phyloP scores from a whole-genome alignment of 805 yeast species.

The Saccharomycopsis synnaedendra region DNA sequence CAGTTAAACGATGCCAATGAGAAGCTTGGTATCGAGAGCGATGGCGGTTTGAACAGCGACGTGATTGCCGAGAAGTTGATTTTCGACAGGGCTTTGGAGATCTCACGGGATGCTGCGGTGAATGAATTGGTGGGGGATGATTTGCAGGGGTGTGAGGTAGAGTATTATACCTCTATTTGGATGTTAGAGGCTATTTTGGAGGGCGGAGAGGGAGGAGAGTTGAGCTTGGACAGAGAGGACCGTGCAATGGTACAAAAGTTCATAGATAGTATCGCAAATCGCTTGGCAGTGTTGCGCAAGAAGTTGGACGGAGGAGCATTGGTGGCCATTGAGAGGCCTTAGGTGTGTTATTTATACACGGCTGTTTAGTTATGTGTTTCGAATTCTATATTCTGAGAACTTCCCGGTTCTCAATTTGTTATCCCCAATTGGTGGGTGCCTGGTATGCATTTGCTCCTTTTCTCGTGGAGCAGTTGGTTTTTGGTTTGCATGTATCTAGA shows the following conservation, averaged over 20 bases:
- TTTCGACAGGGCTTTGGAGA: constrained; percentile 89
- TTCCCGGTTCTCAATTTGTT: too few species aligned
- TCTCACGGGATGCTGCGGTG: constrained; percentile 84
- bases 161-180: constrained; percentile 90
- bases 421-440: too few species aligned
- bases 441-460: too few species aligned
- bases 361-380: too few species aligned
- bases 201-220: constrained; percentile 21
- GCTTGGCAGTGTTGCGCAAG: constrained; percentile 59
- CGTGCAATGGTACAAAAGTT: constrained; percentile 66
- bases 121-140: constrained; percentile 72
- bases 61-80: constrained; percentile 74
- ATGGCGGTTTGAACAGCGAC: constrained; percentile 13
- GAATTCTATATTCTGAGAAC: too few species aligned
- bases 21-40: constrained; percentile 18
- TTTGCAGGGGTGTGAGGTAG: constrained; percentile 67
- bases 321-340: neutral
- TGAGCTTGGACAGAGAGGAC: constrained; percentile 61
- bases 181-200: constrained; percentile 84
- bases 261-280: constrained; percentile 69
- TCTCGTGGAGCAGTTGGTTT: too few species aligned
- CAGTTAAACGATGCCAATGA: constrained; percentile 38
- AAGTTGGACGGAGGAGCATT: constrained; percentile 30
- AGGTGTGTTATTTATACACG: too few species aligned
- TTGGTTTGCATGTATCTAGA: too few species aligned